Evolutionary conservation across 2,329 filamentous ascomycete genomes (phyloP).

Genomic region (Parascedosporium putredinis): DNA sequence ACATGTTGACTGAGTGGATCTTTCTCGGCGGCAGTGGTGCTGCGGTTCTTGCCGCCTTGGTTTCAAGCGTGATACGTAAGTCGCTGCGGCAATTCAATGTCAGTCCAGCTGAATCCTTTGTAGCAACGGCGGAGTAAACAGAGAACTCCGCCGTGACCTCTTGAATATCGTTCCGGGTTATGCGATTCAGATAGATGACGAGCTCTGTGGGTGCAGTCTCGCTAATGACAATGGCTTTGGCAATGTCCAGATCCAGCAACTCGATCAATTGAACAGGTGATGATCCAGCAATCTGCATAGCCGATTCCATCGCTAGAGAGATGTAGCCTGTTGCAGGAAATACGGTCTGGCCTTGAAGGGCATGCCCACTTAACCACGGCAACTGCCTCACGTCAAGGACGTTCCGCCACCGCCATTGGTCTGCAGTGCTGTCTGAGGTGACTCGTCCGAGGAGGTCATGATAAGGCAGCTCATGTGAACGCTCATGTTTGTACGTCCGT

Average conservation of each 20-base stretch:
- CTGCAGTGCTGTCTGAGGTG: not conserved
- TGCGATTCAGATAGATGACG: not conserved
- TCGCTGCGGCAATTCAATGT: not conserved
- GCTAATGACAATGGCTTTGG: not conserved
- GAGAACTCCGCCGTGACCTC: not conserved
- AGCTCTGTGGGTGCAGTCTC: not conserved
- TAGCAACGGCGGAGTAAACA: not conserved
- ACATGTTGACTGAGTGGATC: not conserved
- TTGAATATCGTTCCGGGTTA: not conserved
- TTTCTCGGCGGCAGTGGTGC: not conserved
- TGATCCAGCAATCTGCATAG: conserved; percentile 8
- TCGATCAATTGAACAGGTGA: conserved; percentile 1
- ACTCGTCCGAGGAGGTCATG: not conserved
- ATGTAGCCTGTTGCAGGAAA: conserved; percentile 26
- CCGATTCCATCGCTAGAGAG: conserved; percentile 23
- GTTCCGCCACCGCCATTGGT: conserved; percentile 13
- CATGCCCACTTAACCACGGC: conserved; percentile 30
- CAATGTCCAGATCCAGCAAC: not conserved
- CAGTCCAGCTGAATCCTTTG: not conserved
- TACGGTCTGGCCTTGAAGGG: conserved; percentile 30
- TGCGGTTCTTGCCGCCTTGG: not conserved
- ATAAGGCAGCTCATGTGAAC: not conserved
- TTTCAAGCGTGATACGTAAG: not conserved
- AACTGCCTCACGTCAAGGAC: conserved; percentile 12
- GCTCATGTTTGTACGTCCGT: not conserved